Base-by-base conservation (phyloP, 768 basidiomycete species). In the Boletus sensibilis region DNA sequence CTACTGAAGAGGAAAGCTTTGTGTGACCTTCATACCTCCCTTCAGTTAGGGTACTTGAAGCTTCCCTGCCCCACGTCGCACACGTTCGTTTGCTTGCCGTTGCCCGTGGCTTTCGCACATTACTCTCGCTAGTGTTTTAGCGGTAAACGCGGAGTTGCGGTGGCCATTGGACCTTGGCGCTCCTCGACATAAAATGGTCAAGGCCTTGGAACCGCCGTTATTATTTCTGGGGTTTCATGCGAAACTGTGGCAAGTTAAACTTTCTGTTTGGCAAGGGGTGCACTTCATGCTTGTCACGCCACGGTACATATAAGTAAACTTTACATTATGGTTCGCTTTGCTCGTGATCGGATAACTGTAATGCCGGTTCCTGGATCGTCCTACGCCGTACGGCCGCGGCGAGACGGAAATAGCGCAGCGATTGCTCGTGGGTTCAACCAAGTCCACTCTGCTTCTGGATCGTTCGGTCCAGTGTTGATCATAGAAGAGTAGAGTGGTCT, bases 301-400 rank as follows among this genome's bases (percentile, higher is more conserved):
- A 69, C 64, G 37, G 21, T 35, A 53, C 40, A 55, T 55, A 58
- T 40, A 53, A 58, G 62, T 58, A 58, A 66, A 58, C 44, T 68
- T 52, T 67, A 56, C 64, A 58, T 68, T 65, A 67, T 34, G 55
- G 63, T 62, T 62, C 43, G 29, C 38, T 47, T 23, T 51, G 10
- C 49, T 51, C 51, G 53, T 47, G 61, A 63, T 60, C 64, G 69
- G 69, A 38, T 55, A 41, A 58, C 39, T 35, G 43, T 59, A 58
- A 38, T 54, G 33, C 59, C 57, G 60, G 61, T 67, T 31, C 67
- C 69, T 73, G 64, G 69, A 71, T 69, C 54, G 59, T 60, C 69
- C 62, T 71, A 62, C 12, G 37, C 49, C 49, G 37, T 37, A 50
- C 37, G 45, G 56, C 69, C 71, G 71, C 69, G 71, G 34, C 5